These are phyloP conservation scores for Peronosclerospora sorghi DNA, from an alignment of 352 stramenopile species.

Conservation along the genomic window DNA sequence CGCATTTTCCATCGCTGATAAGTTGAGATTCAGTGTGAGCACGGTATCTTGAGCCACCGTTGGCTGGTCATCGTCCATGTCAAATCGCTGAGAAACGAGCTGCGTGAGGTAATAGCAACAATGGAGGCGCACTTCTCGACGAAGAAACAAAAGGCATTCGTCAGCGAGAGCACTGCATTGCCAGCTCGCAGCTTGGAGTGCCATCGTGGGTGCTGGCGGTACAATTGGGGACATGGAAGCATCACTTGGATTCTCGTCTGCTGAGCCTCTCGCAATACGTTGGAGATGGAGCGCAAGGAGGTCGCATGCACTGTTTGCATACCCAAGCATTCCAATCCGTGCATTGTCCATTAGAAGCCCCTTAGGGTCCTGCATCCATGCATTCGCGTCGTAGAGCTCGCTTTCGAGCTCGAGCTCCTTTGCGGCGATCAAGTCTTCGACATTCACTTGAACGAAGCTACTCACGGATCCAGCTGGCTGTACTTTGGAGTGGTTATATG, in stretches of 20 bases:
- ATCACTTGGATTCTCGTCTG: constrained; percentile 7
- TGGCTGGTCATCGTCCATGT: constrained; percentile 36
- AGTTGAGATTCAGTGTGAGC: constrained; percentile 61
- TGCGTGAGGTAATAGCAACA: constrained; percentile 76
- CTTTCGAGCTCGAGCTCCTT: constrained; percentile 56
- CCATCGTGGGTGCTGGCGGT: constrained; percentile 21
- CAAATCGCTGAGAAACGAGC: constrained; percentile 50
- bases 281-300: constrained; percentile 50
- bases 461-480: constrained; percentile 3
- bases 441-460: constrained; percentile 5
- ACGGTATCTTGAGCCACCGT: constrained; percentile 68
- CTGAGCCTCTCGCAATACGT: constrained; percentile 13
- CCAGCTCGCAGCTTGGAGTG: constrained; percentile 48
- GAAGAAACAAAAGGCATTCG: constrained; percentile 68
- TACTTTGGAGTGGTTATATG: constrained; percentile 42
- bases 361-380: constrained; percentile 34
- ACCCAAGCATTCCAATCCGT: constrained; percentile 63
- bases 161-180: constrained; percentile 63
- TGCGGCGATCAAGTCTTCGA: constrained; percentile 32
- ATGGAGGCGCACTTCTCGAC: constrained; percentile 61
- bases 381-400: constrained; percentile 44
- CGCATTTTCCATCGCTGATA: constrained; percentile 64
- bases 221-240: constrained; percentile 9
- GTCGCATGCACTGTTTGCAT: constrained; percentile 67
- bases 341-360: constrained; percentile 65